Conservation (phyloP, 192 early-diverging fungal species). For the Backusella mclennaniae region DNA sequence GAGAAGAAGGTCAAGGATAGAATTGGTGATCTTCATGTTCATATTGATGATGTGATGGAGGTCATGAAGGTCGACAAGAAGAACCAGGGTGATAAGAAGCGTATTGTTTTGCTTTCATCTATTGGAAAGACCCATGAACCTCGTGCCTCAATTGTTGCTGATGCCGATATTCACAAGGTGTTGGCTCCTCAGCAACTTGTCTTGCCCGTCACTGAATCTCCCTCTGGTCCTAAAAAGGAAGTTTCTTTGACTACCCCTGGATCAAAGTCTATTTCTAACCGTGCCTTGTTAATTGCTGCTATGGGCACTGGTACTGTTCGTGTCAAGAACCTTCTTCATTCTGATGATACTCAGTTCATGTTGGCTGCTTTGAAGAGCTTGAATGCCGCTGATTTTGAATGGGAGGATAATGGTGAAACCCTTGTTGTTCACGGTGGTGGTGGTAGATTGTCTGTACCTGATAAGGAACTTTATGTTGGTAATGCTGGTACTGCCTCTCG, state of each 20-base stretch:
- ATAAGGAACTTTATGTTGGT: constrained; percentile 84
- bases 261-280: constrained; percentile 97
- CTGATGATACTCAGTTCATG: constrained; percentile 99
- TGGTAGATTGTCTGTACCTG: constrained; percentile 73
- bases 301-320: constrained; percentile 80
- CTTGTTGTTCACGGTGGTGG: constrained; percentile 82
- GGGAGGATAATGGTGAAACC: constrained; percentile 92
- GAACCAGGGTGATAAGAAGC: constrained; percentile 88
- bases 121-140: constrained; percentile 87
- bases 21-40: constrained; percentile 60
- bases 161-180: constrained; percentile 80
- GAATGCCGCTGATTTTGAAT: constrained; percentile 80
- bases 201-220: constrained; percentile 48
- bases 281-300: constrained; percentile 89
- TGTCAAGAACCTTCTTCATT: constrained; percentile 86
- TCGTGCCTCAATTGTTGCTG: constrained; percentile 79
- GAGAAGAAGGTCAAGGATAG: constrained; percentile 71
- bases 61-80: constrained; percentile 97
- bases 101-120: constrained; percentile 79
- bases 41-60: constrained; percentile 84
- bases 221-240: constrained; percentile 37
- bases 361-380: constrained; percentile 86
- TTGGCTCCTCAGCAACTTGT: constrained; percentile 77
- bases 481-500: constrained; percentile 97
- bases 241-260: constrained; percentile 80